Percentiles rank a stretch among this genome's conserved stretches.
These are phyloP conservation scores for Solanum hybrid DNA, from an alignment of 305 asterid genomes.

Conservation along the genomic window DNA sequence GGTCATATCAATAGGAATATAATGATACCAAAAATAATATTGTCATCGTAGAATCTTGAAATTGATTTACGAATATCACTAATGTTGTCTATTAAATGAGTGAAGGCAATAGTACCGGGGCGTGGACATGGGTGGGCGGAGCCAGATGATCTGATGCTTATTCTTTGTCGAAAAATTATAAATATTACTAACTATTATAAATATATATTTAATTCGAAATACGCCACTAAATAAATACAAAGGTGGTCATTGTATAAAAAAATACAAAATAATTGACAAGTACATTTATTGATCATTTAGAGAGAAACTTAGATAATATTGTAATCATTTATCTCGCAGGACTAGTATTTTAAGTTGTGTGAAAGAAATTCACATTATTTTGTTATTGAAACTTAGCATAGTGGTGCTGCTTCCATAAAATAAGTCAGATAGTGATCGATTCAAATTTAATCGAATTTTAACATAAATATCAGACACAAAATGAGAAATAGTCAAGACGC, in stretches of 20 bases:
- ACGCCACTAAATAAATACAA: too few relatives aligned
- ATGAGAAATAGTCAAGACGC: background rate
- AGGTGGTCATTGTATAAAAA: background rate
- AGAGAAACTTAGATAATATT: background rate
- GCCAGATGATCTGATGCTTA: background rate
- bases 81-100: background rate
- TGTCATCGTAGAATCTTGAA: background rate
- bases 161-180: too few relatives aligned
- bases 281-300: background rate
- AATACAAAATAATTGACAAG: too few relatives aligned
- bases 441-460: too few relatives aligned
- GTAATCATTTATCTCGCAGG: background rate
- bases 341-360: background rate
- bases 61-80: background rate
- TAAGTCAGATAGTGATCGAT: too few relatives aligned
- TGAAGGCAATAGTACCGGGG: background rate
- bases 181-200: too few relatives aligned
- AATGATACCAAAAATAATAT: background rate
- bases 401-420: background rate
- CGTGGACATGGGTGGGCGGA: background rate
- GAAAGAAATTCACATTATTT: background rate
- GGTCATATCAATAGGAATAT: background rate
- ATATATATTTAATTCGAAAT: too few relatives aligned
- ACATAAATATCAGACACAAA: too few relatives aligned
- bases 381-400: background rate